A percentile compares a stretch with the other conserved stretches of the same genome.
These are phyloP conservation scores for Daedalea quercina DNA, from an alignment of 768 basidiomycete species.

Conservation along the genomic window DNA sequence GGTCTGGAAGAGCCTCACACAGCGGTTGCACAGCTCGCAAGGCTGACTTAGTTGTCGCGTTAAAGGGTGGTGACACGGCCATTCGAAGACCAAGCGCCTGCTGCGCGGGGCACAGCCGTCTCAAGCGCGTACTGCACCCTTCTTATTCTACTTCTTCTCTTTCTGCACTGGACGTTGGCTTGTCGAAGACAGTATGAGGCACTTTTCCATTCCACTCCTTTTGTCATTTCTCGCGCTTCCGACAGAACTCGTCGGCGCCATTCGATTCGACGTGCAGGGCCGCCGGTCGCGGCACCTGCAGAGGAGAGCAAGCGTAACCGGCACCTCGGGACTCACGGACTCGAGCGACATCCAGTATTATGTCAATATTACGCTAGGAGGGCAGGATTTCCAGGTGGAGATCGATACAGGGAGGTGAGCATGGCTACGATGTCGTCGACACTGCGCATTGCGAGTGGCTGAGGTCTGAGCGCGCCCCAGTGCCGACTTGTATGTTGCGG, in stretches of 20 bases:
- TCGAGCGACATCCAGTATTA: conserved; percentile 28
- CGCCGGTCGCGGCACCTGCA: conserved; percentile 8
- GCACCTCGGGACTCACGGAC: conserved; percentile 22
- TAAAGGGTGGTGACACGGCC: too few species aligned
- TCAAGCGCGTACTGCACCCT: too few species aligned
- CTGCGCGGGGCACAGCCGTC: too few species aligned
- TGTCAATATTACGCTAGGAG: conserved; percentile 35
- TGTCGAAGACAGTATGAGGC: conserved; percentile 5
- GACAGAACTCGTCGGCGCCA: conserved; percentile 12
- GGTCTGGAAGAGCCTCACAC: too few species aligned
- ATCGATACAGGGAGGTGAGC: conserved; percentile 42
- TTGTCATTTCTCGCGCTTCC: conserved; percentile 9
- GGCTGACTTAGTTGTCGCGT: too few species aligned
- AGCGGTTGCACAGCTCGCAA: too few species aligned
- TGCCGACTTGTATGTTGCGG: conserved; percentile 59
- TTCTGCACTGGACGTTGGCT: background rate
- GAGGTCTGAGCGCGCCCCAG: conserved; percentile 25
- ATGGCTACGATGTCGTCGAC: background rate
- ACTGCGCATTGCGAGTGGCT: background rate
- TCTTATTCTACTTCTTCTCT: background rate
- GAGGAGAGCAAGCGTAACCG: conserved; percentile 24
- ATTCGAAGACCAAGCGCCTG: too few species aligned
- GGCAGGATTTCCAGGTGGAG: conserved; percentile 24
- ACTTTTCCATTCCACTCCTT: conserved; percentile 9
- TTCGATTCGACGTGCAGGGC: conserved; percentile 12